Conservation (phyloP, 176 grass and related monocot genomes). For the Canna indica region DNA sequence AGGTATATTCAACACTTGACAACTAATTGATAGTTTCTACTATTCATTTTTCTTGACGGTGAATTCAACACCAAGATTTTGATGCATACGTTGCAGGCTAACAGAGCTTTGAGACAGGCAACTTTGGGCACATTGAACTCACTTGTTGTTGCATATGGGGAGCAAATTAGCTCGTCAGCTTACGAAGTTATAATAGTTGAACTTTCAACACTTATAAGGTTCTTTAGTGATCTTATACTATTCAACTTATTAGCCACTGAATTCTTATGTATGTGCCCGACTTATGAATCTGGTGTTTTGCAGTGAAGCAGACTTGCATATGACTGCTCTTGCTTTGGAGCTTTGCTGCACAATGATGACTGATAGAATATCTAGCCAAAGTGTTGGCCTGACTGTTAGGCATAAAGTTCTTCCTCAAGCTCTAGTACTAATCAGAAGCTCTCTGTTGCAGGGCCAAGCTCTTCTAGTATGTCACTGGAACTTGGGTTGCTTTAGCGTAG, state of each 20-base stretch:
- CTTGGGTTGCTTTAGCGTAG: background rate
- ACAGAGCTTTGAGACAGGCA: conserved; percentile 77
- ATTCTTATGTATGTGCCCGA: background rate
- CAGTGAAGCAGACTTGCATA: conserved; percentile 86
- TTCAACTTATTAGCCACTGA: background rate
- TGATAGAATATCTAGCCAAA: conserved; percentile 66
- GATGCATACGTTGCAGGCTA: conserved; percentile 39
- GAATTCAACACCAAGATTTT: background rate
- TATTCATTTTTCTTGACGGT: background rate
- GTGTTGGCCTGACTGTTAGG: conserved; percentile 59
- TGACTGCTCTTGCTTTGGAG: conserved; percentile 84
- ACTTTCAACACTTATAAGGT: conserved; percentile 89
- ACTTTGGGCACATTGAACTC: conserved; percentile 75
- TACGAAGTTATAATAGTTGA: conserved; percentile 82
- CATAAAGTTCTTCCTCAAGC: conserved; percentile 83
- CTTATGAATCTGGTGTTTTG: conserved; percentile 5
- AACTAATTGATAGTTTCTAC: too few species aligned
- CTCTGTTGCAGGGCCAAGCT: conserved; percentile 85
- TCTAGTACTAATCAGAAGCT: conserved; percentile 73
- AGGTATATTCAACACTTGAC: conserved; percentile 40
- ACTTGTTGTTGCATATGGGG: conserved; percentile 67
- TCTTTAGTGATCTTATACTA: conserved; percentile 7
- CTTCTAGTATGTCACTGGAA: conserved; percentile 39
- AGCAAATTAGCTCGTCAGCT: conserved; percentile 63
- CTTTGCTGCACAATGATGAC: conserved; percentile 90